These are phyloP conservation scores for Pulveroboletus ravenelii DNA, from an alignment of 768 basidiomycete species.

Conservation along the genomic window DNA sequence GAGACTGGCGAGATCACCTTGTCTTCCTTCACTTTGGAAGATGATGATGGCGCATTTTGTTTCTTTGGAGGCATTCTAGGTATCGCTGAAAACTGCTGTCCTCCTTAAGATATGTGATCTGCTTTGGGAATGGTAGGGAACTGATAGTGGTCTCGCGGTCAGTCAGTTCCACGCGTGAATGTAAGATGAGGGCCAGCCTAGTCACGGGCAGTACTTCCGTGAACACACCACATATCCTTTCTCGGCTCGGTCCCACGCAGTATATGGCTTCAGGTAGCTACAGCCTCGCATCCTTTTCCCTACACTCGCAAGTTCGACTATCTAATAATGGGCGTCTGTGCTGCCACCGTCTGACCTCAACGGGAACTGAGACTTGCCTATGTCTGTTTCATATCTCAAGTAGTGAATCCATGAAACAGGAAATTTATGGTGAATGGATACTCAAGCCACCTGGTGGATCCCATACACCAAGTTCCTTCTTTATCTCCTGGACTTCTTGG, in stretches of 20 bases:
- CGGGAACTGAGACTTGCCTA: no score
- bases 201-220: not conserved
- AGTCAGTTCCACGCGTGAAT: not conserved
- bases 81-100: not conserved
- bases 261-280: no score
- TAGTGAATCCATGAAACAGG: no score
- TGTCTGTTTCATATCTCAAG: no score
- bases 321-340: no score
- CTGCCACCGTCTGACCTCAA: no score
- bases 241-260: no score
- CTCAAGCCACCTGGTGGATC: constrained; percentile 55
- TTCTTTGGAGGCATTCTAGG: constrained; percentile 77
- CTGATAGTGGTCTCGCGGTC: not conserved
- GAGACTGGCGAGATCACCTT: constrained; percentile 48
- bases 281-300: no score
- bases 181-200: not conserved
- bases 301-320: no score
- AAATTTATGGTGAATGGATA: constrained; percentile 9
- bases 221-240: no score
- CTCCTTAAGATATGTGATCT: not conserved
- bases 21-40: constrained; percentile 75
- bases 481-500: constrained; percentile 75
- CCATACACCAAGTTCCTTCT: constrained; percentile 80
- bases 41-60: constrained; percentile 48
- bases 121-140: not conserved